Evolutionary conservation across 176 grass and related monocot genomes (phyloP).

Genomic region (sorghum (Sorghum bicolor)): DNA sequence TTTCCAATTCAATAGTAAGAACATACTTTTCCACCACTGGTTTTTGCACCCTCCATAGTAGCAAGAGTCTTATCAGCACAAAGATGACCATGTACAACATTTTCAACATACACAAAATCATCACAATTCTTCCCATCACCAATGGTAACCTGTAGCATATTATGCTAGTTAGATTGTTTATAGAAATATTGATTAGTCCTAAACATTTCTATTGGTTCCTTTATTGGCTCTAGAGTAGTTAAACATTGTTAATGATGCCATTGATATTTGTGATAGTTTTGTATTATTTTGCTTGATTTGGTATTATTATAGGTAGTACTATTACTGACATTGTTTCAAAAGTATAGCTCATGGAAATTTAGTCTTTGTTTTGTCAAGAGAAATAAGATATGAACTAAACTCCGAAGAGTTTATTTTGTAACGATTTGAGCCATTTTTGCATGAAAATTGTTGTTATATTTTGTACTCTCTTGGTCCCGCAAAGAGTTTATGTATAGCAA

Average conservation of each 20-base stretch:
- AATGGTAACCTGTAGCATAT: constrained; percentile 47
- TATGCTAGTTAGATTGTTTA: background rate
- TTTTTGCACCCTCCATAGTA: constrained; percentile 39
- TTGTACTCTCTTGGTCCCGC: background rate
- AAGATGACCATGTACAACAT: constrained; percentile 76
- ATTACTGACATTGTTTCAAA: background rate
- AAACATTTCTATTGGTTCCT: background rate
- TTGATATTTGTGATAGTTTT: background rate
- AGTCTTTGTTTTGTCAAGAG: background rate
- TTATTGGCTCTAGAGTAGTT: background rate
- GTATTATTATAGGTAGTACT: background rate
- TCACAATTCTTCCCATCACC: constrained; percentile 66
- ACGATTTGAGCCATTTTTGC: too few species aligned
- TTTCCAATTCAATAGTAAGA: background rate
- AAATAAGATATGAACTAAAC: background rate
- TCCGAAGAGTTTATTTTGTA: too few species aligned
- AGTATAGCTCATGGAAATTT: background rate
- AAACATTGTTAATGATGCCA: background rate
- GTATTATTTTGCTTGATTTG: background rate
- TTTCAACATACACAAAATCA: constrained; percentile 88
- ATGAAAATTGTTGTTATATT: background rate
- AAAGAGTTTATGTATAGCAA: background rate
- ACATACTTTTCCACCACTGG: constrained; percentile 59
- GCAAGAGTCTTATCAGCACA: constrained; percentile 65
- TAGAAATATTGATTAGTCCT: background rate